A percentile compares a stretch with the other conserved stretches of the same genome.
Conservation (phyloP, 2,329 filamentous ascomycete species). For the Fusarium clavum region DNA sequence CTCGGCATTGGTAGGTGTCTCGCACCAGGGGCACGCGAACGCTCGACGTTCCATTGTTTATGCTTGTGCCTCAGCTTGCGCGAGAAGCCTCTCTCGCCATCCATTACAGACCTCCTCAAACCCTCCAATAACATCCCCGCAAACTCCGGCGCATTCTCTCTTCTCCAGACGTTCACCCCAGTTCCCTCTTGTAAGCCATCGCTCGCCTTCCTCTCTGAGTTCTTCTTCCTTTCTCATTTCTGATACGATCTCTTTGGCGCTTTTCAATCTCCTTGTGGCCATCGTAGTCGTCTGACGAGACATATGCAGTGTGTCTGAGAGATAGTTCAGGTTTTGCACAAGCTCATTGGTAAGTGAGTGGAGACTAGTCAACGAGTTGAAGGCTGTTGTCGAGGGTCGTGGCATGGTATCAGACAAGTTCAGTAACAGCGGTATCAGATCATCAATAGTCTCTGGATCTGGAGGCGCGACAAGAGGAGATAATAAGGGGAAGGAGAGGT, state of each 20-base stretch:
- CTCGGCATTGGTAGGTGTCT: slow-evolving; percentile 23
- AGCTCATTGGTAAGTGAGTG: slow-evolving; percentile 78
- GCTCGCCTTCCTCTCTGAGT: slow-evolving; percentile 81
- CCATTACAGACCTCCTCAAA: slow-evolving; percentile 91
- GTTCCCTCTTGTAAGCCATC: slow-evolving; percentile 83
- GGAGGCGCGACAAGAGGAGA: slow-evolving; percentile 74
- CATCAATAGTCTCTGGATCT: slow-evolving; percentile 73
- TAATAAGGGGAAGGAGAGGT: slow-evolving; percentile 76
- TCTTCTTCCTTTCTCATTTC: slow-evolving; percentile 89
- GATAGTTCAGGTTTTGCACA: slow-evolving; percentile 82
- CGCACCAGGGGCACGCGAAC: slow-evolving; percentile 22
- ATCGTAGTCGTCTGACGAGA: slow-evolving; percentile 87
- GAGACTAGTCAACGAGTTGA: slow-evolving; percentile 74
- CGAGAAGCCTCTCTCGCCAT: slow-evolving; percentile 82
- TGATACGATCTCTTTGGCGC: slow-evolving; percentile 84
- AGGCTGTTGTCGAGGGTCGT: slow-evolving; percentile 69
- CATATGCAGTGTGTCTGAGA: slow-evolving; percentile 95
- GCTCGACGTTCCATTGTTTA: slow-evolving; percentile 30
- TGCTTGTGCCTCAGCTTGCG: slow-evolving; percentile 66
- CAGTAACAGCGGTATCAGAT: slow-evolving; percentile 75
- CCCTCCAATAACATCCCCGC: slow-evolving; percentile 87
- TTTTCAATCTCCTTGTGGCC: slow-evolving; percentile 82
- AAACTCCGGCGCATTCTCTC: slow-evolving; percentile 85
- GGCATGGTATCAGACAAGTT: slow-evolving; percentile 76
- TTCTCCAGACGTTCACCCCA: slow-evolving; percentile 83